A percentile compares a stretch with the other conserved stretches of the same genome.
These are phyloP conservation scores for Colletotrichum filicis DNA, from an alignment of 2,329 filamentous ascomycete genomes.

Conservation along the genomic window DNA sequence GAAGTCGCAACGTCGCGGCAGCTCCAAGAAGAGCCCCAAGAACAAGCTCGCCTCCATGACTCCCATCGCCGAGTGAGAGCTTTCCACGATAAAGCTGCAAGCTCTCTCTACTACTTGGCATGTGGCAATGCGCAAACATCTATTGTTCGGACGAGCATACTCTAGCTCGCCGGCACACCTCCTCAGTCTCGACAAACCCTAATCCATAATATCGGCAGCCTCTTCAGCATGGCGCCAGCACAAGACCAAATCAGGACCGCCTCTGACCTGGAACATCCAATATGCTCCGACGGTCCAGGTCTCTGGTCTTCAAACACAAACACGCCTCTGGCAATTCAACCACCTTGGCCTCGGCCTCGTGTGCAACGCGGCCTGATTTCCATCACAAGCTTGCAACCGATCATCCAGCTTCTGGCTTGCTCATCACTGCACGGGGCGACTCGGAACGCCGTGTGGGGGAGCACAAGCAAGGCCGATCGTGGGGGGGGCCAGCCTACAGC, in stretches of 20 bases:
- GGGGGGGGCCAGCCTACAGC: conserved; percentile 16
- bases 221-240: conserved; percentile 3
- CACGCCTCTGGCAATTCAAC: not conserved
- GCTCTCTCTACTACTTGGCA: not conserved
- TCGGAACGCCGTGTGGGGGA: conserved; percentile 22
- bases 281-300: conserved; percentile 20
- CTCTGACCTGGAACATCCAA: not conserved
- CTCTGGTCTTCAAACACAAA: conserved; percentile 17
- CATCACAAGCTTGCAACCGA: not conserved
- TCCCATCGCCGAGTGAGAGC: conserved; percentile 60
- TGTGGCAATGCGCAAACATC: not conserved
- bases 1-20: conserved; percentile 49
- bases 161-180: conserved; percentile 2
- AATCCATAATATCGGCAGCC: conserved; percentile 23
- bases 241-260: conserved; percentile 1
- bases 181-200: conserved; percentile 22
- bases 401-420: not conserved
- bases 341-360: not conserved
- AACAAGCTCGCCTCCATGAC: conserved; percentile 61
- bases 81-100: not conserved
- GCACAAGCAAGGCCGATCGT: conserved; percentile 29
- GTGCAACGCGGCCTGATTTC: not conserved
- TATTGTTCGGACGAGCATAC: conserved; percentile 21
- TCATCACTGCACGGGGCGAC: conserved; percentile 8
- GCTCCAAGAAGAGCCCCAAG: conserved; percentile 62